Evolutionary conservation across 768 basidiomycete genomes (phyloP), one percentile per base, ranked within the genome.

Genomic region (Boletus rex-veris): DNA sequence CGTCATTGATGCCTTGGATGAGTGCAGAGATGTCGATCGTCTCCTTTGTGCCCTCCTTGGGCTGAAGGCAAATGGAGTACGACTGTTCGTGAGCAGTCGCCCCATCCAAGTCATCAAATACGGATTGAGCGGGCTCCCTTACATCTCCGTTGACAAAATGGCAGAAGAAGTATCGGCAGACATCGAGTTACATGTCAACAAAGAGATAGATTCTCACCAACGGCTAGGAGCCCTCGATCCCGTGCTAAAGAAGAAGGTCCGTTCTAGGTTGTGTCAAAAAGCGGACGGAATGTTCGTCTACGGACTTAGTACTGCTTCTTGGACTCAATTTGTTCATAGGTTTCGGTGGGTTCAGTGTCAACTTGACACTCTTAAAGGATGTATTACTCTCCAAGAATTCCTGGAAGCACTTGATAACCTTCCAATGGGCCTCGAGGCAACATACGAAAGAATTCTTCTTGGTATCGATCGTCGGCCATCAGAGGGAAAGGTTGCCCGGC

Each of bases 1-100:
- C 4, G 33, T 64, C 5, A 39, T 64, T 2, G 64, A 64, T 15
- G 63, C 64, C 9, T 44, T 62, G 11, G 63, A 65, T n/a, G 63
- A 65, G 39, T 64, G 64, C 42, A 31, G 50, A 9, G 51, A 45
- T 1, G 15, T 45, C 4, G 45, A 55, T 7, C 43, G 45, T 9
- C 52, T 64, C n/a, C 59, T 64, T 10, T 30, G 21, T 18, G 41
- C 48, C 31, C 45, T 63, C 24, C 6, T 54, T n/a, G 33, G 14
- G 33, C 18, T 41, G 55, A 24, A 33, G 3, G 42, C 36, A 11
- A 44, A 52, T 1, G 36, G 36, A 8, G 7, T 65, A 12, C 61
- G 37, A 26, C 38, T 62, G 8, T 55, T 64, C 26, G 36, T 62
- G 7, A 64, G 54, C 18, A 62, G 60, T 28, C 62, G 64, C 12